Conservation (phyloP, 139 green algal species). For the Chlorella sp. region DNA sequence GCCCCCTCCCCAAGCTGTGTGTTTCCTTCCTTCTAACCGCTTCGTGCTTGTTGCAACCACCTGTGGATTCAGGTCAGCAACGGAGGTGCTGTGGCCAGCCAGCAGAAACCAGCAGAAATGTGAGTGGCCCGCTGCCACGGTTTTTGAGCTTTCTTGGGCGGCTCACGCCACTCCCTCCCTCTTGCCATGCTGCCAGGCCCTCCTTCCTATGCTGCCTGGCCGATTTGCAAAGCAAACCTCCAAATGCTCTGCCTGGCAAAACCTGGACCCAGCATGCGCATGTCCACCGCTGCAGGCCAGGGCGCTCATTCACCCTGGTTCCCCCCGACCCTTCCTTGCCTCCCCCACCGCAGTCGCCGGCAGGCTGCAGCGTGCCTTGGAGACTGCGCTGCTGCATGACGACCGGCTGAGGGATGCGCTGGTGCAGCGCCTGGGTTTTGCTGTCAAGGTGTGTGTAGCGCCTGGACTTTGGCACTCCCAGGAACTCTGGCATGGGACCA, state of each 20-base stretch:
- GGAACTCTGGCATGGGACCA: background rate
- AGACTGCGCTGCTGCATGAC: conserved; percentile 27
- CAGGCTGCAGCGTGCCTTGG: conserved; percentile 8
- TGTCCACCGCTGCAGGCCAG: background rate
- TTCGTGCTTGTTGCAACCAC: background rate
- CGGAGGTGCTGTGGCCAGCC: conserved; percentile 42
- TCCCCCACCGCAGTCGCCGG: conserved; percentile 26
- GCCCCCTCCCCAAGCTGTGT: too few relatives aligned
- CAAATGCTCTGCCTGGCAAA: background rate
- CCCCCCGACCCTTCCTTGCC: background rate
- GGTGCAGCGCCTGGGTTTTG: conserved; percentile 36
- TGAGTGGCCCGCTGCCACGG: background rate
- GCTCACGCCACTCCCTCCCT: background rate
- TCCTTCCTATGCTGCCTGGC: too few relatives aligned
- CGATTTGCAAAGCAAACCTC: background rate
- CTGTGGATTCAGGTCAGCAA: conserved; percentile 25
- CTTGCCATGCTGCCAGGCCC: background rate
- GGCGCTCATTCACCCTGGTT: background rate
- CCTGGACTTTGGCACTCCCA: background rate
- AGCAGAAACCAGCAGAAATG: conserved; percentile 32
- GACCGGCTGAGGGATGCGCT: conserved; percentile 20
- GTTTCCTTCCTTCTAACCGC: background rate
- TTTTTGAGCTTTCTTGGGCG: background rate
- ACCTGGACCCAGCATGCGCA: background rate
- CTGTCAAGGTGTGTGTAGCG: conserved; percentile 5